Percentiles rank a stretch among this genome's conserved stretches.
Evolutionary conservation across 371 early-diverging fungal species (phyloP).

Genomic region (Rhizopus stolonifer): DNA sequence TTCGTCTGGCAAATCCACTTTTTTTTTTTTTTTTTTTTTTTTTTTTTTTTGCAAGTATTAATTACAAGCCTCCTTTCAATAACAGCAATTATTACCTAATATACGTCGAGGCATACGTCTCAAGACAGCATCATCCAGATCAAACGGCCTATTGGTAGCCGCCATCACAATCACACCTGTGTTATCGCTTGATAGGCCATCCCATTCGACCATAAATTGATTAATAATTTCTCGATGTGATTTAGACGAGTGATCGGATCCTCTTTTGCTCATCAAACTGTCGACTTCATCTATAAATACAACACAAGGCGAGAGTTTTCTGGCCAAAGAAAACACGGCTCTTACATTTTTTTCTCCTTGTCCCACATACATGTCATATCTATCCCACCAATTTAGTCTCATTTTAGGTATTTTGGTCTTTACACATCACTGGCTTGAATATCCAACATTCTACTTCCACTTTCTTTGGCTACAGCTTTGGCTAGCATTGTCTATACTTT

Average conservation of each 20-base stretch:
- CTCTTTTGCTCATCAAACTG: constrained; percentile 87
- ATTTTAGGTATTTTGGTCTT: background rate
- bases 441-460: constrained; percentile 90
- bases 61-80: too few species aligned
- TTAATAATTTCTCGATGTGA: constrained; percentile 88
- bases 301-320: constrained; percentile 94
- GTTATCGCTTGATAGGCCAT: constrained; percentile 83
- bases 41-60: too few species aligned
- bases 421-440: constrained; percentile 94
- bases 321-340: constrained; percentile 95
- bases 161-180: constrained; percentile 88
- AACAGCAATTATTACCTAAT: too few species aligned
- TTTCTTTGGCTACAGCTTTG: constrained; percentile 94
- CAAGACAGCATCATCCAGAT: constrained; percentile 97
- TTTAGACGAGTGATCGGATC: constrained; percentile 49
- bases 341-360: constrained; percentile 97
- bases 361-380: constrained; percentile 94
- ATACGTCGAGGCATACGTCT: constrained; percentile 96
- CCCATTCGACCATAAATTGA: constrained; percentile 97
- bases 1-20: constrained; percentile 88
- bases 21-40: too few species aligned
- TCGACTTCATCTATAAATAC: constrained; percentile 99
- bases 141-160: constrained; percentile 97
- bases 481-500: constrained; percentile 85
- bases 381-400: constrained; percentile 10